Evolutionary conservation across 495 filamentous ascomycete genomes (phyloP), one percentile per base, ranked within the genome.

Genomic region (Hypoxylon crocopeplum): DNA sequence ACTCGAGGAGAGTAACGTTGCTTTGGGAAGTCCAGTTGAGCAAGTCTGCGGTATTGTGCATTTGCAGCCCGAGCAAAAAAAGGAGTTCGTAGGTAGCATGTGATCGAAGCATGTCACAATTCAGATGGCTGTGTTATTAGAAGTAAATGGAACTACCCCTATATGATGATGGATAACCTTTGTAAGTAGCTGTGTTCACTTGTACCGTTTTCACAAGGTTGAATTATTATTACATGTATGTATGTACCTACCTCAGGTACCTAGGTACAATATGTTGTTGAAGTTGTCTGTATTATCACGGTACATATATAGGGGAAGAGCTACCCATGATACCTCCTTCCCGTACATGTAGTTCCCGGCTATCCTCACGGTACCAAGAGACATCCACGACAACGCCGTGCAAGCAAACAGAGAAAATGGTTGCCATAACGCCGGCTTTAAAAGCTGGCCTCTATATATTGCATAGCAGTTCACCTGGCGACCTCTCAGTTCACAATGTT

Each of bases 11-110:
- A 48, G 42, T 27, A 54, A 64, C 21, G 44, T 47, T 54, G 38
- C 42, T 24, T 40, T 34, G 20, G 55, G 39, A 50, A 50, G 30
- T 29, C 25, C 48, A 59, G 29, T 51, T 36, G 48, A 64, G 48
- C 44, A 58, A 29, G 15, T 38, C 48, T 56, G 37, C 25, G 37
- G 55, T 54, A 46, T 64, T 64, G 20, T 64, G 61, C 61, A 64
- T 64, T 64, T 64, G 42, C 61, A 56, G 27, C 49, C 53, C 19
- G 54, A 50, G 61, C 48, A 48, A 48, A 50, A n/a, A 63, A 55
- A 59, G 54, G 60, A 57, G 60, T 64, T 64, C 48, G 44, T 63
- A 64, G 60, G 60, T 54, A 64, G 49, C 48, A 64, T 57, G 48
- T 44, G 54, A 52, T 47, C 44, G 20, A 54, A 40, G 45, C 24